Evolutionary conservation across 1,284 basidiomycete species (phyloP), one percentile per base, ranked within the genome.

Genomic region (Meira miltonrushii): DNA sequence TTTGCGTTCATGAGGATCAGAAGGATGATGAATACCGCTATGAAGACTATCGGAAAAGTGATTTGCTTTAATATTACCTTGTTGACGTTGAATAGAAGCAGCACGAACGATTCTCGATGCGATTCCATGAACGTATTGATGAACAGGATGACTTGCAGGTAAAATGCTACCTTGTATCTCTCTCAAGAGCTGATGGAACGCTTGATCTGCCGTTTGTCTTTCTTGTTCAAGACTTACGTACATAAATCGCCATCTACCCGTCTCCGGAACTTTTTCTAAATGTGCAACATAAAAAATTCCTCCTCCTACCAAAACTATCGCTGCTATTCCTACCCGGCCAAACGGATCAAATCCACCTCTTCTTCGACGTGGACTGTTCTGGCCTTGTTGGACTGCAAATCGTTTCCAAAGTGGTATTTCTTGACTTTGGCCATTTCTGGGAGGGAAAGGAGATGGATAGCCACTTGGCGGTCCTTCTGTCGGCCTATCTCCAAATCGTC

Each of bases 101-200:
- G 86, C 84, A 39, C 84, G 82, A 3, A 95, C 82, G 53, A 95
- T 86, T n/a, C 85, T 83, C 1, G 82, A 80, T 1, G 87, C 88
- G 28, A 96, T 84, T 5, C 83, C 50, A 7, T 65, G 62, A 10
- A 73, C 82, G 17, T 84, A 85, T 4, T 79, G 80, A 0, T 86
- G 84, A 6, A 87, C 65, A 0, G 86, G 85, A 65, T 94, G 88
- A 47, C 84, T 80, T 0, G 84, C 79, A 0, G 91, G 87, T 0
- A 96, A 82, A 13, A 89, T 83, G 40, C 80, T 80, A 23, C 81
- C 79, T 19, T 80, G 75, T n/a, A 65, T 86, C 87, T 68, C 90
- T 81, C 4, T 80, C 57, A 4, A 86, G 74, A 1, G 86, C 81
- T 86, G 74, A 10, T 81, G 61, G 69, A 85, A 84, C 1, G 83